A percentile compares a stretch with the other conserved stretches of the same genome.
Evolutionary conservation across 345 rosid species (phyloP).

Genomic region (Durio zibethinus): DNA sequence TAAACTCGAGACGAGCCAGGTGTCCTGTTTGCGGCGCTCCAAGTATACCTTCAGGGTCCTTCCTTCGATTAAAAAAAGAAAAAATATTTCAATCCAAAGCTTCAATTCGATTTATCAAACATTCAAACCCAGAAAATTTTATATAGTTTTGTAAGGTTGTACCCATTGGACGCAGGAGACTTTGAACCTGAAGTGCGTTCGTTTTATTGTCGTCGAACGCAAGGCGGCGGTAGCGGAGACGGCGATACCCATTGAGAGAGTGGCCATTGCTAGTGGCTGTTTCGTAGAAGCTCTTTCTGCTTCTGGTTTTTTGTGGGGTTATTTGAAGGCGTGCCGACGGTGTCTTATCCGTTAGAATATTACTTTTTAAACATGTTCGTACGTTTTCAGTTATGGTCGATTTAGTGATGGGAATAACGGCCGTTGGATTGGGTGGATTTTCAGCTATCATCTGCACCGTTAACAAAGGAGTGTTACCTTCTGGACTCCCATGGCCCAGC

Average conservation of each 20-base stretch:
- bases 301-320: neutral
- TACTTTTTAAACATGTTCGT: neutral
- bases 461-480: neutral
- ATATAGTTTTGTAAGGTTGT: conserved; percentile 3
- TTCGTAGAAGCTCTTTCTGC: neutral
- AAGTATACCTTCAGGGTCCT: conserved; percentile 84
- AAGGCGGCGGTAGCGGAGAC: conserved; percentile 16
- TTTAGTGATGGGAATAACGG: neutral
- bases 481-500: neutral
- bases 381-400: neutral
- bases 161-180: conserved; percentile 74
- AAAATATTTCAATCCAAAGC: neutral
- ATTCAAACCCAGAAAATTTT: neutral
- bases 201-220: conserved; percentile 26
- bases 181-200: conserved; percentile 20
- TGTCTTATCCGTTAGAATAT: conserved; percentile 6
- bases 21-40: conserved; percentile 75
- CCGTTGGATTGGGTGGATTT: neutral
- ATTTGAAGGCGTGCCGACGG: neutral
- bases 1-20: conserved; percentile 71
- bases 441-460: neutral
- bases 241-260: conserved; percentile 53
- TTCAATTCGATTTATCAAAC: neutral
- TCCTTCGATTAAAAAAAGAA: conserved; percentile 19
- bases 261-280: conserved; percentile 39